Base-by-base conservation (phyloP, 73 alveolate genomes). In the Urostyla sp. region DNA sequence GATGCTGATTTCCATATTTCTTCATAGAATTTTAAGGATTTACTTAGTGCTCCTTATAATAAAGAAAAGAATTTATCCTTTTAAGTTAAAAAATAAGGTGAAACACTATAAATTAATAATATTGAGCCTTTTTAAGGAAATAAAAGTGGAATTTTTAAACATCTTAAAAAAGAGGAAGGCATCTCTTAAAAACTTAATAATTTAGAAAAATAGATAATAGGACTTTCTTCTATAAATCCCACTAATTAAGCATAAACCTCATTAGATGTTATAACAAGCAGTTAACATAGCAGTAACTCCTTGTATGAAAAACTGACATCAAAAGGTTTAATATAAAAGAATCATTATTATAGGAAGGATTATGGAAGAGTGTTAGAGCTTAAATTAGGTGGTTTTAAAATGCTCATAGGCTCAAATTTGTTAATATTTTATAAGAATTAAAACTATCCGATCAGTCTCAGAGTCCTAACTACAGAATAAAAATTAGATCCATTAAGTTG, bases 381-480 rank as follows among this genome's bases (percentile, higher is more conserved):
- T 10, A 40, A 50, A 24, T 34, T 75, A 7, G 87, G 87, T 10
- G 40, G 37, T 15, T 50, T 50, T 59, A 75, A 75, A 44, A 55
- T 75, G 72, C 87, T 75, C 36, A 75, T 75, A 6, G 87, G 87
- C 36, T 50, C 76, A 6, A 75, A 75, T 31, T 46, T 55, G 8
- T 26, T 75, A 21, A 75, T 75, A 16, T 75, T 75, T 35, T 75
- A 56, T 43, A 75, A 75, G 43, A 40, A 57, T 21, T 21, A 46
- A 34, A 20, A 38, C 36, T 75, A 75, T 37, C 87, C 87, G 23
- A 56, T 75, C 1, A 75, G 87, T 57, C 54, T 75, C 20, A 54
- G 36, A 23, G 36, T 75, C 24, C 67, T 75, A 15, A 55, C 38
- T 18, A 20, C 28, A 16, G 87, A 75, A 28, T 37, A 75, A 21